phyloP scores from a whole-genome alignment of 2,329 filamentous ascomycete species.

The Trichophyton benhamiae region DNA sequence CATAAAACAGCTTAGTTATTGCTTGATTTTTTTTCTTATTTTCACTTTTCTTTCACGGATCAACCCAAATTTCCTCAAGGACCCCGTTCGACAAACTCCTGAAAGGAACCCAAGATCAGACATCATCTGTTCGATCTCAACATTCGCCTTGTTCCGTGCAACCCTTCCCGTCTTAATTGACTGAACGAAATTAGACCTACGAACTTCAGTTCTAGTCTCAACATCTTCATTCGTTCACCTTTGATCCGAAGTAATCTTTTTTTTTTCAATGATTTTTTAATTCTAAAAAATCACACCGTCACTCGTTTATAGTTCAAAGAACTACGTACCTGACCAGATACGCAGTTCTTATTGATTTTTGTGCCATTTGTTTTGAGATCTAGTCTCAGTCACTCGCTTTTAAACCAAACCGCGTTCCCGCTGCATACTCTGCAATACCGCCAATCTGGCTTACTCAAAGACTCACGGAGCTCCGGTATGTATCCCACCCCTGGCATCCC shows the following conservation, averaged over 20 bases:
- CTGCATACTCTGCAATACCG: slow-evolving; percentile 35
- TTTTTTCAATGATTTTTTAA: slow-evolving; percentile 4
- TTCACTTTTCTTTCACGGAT: slow-evolving; percentile 1
- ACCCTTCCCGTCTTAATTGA: not conserved
- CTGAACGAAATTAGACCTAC: not conserved
- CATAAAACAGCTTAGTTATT: slow-evolving; percentile 3
- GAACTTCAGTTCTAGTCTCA: not conserved
- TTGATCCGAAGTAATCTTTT: not conserved
- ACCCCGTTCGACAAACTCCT: not conserved
- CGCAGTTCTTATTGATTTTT: slow-evolving; percentile 18
- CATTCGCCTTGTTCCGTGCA: not conserved
- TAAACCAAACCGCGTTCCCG: slow-evolving; percentile 26
- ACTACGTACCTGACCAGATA: slow-evolving; percentile 17
- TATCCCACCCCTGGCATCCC: slow-evolving; percentile 5
- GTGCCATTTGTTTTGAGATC: slow-evolving; percentile 27
- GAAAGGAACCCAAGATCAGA: not conserved
- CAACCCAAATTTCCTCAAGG: not conserved
- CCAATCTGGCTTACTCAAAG: slow-evolving; percentile 40
- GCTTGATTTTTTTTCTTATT: not conserved
- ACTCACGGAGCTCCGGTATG: slow-evolving; percentile 36
- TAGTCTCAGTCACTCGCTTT: slow-evolving; percentile 38
- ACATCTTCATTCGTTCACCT: slow-evolving; percentile 4
- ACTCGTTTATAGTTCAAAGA: slow-evolving; percentile 33
- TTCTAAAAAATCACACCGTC: slow-evolving; percentile 24
- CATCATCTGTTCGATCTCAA: not conserved